phyloP scores from a whole-genome alignment of 169 alveolate species.

The Plasmodium fragile region DNA sequence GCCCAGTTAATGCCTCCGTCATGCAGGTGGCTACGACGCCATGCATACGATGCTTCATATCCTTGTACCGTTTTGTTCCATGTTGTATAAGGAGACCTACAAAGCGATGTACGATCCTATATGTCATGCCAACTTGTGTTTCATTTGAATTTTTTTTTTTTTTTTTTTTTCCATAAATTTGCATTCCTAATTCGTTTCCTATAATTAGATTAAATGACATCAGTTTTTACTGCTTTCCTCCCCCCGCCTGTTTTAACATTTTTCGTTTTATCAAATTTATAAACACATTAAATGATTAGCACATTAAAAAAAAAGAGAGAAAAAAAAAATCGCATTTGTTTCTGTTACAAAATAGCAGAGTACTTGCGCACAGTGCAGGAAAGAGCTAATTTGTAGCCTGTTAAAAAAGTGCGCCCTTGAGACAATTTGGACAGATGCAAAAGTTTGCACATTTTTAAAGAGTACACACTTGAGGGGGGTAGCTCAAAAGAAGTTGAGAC shows the following conservation, averaged over 20 bases:
- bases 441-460: no score
- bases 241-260: not conserved
- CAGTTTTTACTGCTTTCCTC: not conserved
- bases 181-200: not conserved
- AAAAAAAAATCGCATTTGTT: not conserved
- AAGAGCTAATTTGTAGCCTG: not conserved
- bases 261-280: not conserved
- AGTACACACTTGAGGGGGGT: not conserved
- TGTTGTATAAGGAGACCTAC: not conserved
- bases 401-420: not conserved
- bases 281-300: not conserved
- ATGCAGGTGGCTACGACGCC: not conserved
- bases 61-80: constrained; percentile 5
- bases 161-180: not conserved
- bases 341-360: not conserved
- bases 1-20: not conserved
- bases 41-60: not conserved
- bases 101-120: not conserved
- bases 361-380: not conserved
- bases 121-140: not conserved
- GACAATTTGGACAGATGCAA: no score
- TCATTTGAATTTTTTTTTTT: not conserved
- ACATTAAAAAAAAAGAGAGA: not conserved
- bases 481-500: not conserved
- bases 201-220: not conserved